Evolutionary conservation across 2,329 filamentous ascomycete species (phyloP), one percentile per base, ranked within the genome.

Genomic region (Pyrenophora teres): DNA sequence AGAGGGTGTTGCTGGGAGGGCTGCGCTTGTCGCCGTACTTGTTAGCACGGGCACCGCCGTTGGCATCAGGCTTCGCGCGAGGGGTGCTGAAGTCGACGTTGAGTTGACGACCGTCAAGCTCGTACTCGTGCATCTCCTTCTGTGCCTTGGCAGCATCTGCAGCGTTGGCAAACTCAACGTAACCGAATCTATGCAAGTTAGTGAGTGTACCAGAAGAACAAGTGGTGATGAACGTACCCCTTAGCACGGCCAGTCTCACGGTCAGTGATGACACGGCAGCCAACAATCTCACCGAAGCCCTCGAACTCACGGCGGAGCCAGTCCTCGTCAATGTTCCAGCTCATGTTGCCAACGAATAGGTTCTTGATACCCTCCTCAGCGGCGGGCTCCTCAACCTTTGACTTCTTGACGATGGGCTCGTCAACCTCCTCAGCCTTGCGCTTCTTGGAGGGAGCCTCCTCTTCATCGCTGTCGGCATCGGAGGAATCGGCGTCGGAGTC

Each of bases 261-360:
- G 79, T 96, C 90, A 65, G 86, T 92, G 74, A 96, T 89, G 70
- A 96, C 86, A 65, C 90, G 88, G 60, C 87, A 88, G 66, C 85
- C 83, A 61, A 80, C 78, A 50, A 95, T 81, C 69, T 88, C 88
- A 59, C 87, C 87, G 68, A 87, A 93, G 57, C 83, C 78, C 79
- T 92, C 84, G 79, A 97, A 96, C 74, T 93, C 88, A 66, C 87
- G 83, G 62, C 83, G 82, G 59, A 97, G 86, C 78, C 84, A 85
- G 60, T 92, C 86, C 75, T 96, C 92, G 65, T 95, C 90, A 46
- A 96, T 81, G 71, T 87, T 90, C 92, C 92, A 97, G 77, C 89
- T 91, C 59, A 97, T 81, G 80, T 91, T 93, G 64, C 92, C 92
- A 61, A 92, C 86, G 76, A 96, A 97, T 46, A 97, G 86, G 68